Base-by-base conservation (phyloP, 805 yeast genomes). In the Spathaspora passalidarum region DNA sequence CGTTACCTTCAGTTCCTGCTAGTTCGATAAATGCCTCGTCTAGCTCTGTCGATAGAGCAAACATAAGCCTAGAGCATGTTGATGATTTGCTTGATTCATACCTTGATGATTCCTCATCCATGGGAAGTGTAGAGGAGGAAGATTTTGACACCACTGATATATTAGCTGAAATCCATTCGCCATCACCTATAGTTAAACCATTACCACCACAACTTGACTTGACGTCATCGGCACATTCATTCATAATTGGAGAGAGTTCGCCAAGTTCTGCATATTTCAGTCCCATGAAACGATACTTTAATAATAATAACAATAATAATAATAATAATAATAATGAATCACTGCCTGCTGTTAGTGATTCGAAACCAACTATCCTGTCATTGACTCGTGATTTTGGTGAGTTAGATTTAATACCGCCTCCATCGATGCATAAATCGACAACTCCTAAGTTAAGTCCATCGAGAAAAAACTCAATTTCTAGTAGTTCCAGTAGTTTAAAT, bases 11-110 rank as follows among this genome's bases (percentile, higher is more conserved):
- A 5, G 16, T 19, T 18, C 37, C 45, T 7, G 46, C 55, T 2
- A 17, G 43, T 13, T 13, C 16, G 7, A 11, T 18, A 35, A 21
- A n/a, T 20, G 17, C 45, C 42, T 20, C 41, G 16, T 11, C 22
- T 38, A 18, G 11, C 29, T 17, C 43, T 25, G 11, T 41, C 51
- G 10, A 43, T 41, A 4, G n/a, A n/a, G n/a, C n/a, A n/a, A n/a
- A n/a, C n/a, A n/a, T n/a, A n/a, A 47, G 53, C 35, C 55, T 72
- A 32, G 71, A 68, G 46, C 67, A 63, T 5, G 69, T 72, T 19
- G 76, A 72, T 54, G 76, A 72, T 44, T 57, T 72, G 17, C 52
- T 72, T 32, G 75, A 71, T 51, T 65, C 73, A 19, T 72, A 72
- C 46, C 59, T 72, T 34, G 75, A 71, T 44, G 72, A 66, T 45